phyloP scores from a whole-genome alignment of 208 protist species.

The Acanthamoeba healyi region DNA sequence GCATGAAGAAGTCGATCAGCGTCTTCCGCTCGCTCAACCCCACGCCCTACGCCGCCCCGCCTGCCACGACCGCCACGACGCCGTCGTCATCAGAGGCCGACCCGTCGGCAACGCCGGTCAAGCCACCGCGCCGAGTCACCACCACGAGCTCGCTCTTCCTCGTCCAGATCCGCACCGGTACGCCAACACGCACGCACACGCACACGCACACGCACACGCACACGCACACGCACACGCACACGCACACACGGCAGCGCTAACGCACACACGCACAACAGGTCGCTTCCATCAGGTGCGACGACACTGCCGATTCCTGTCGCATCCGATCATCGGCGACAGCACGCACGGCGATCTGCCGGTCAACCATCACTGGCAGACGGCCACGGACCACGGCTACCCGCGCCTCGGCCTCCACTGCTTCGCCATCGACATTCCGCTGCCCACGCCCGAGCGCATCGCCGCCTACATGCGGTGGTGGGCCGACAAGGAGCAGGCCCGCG shows the following conservation, averaged over 20 bases:
- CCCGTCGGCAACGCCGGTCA: neutral
- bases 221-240: neutral
- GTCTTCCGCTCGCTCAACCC: constrained; percentile 16
- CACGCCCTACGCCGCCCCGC: neutral
- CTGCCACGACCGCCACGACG: neutral
- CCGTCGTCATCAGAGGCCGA: neutral
- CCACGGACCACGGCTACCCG: neutral
- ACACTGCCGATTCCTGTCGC: constrained; percentile 22
- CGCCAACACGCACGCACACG: neutral
- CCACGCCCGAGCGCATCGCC: neutral
- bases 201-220: neutral
- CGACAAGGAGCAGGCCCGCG: constrained; percentile 7
- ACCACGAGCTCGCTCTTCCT: constrained; percentile 16
- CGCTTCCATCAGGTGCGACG: constrained; percentile 31
- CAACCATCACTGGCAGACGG: neutral
- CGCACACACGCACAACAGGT: neutral
- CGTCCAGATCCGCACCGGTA: constrained; percentile 31
- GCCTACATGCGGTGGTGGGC: constrained; percentile 12
- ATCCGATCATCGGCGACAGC: constrained; percentile 55
- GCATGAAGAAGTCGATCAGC: constrained; percentile 2
- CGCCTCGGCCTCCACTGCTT: constrained; percentile 39
- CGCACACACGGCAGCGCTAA: neutral
- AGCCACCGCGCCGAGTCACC: neutral
- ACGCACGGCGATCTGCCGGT: constrained; percentile 35
- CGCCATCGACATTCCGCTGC: constrained; percentile 37